phyloP scores from a whole-genome alignment of 2,329 filamentous ascomycete genomes.

The Paraconiothyrium brasiliense region DNA sequence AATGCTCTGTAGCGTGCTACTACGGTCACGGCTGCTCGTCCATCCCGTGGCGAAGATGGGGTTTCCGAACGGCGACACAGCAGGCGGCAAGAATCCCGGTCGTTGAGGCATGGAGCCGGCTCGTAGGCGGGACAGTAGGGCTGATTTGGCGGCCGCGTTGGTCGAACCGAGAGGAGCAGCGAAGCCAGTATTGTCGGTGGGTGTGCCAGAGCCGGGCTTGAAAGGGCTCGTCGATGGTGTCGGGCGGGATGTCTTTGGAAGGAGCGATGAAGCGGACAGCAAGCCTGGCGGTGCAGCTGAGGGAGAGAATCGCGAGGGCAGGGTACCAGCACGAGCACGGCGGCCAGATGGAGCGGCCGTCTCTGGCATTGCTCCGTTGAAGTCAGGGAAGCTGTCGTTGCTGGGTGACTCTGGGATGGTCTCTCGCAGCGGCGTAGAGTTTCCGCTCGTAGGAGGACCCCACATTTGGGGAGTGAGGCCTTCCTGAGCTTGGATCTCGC shows the following conservation, averaged over 20 bases:
- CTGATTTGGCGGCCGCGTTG: slow-evolving; percentile 68
- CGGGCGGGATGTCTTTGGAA: slow-evolving; percentile 82
- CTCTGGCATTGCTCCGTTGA: slow-evolving; percentile 75
- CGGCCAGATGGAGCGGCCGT: slow-evolving; percentile 70
- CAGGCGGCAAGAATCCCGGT: slow-evolving; percentile 69
- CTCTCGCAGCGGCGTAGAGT: slow-evolving; percentile 94
- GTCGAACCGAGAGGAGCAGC: slow-evolving; percentile 57
- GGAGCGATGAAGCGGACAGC: slow-evolving; percentile 61
- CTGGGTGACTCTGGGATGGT: slow-evolving; percentile 97
- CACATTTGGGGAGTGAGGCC: slow-evolving; percentile 79
- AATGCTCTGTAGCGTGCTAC: slow-evolving; percentile 88
- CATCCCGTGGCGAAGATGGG: slow-evolving; percentile 89
- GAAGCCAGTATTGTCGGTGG: slow-evolving; percentile 45
- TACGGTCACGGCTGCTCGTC: slow-evolving; percentile 81
- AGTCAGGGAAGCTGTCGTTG: slow-evolving; percentile 90
- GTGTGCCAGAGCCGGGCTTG: slow-evolving; percentile 67
- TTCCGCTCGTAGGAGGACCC: slow-evolving; percentile 95
- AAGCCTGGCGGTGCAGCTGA: slow-evolving; percentile 71
- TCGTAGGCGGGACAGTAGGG: slow-evolving; percentile 83
- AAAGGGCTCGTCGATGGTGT: slow-evolving; percentile 90
- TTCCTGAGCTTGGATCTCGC: slow-evolving; percentile 97
- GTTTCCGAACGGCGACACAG: slow-evolving; percentile 78
- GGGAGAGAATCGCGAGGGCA: slow-evolving; percentile 93
- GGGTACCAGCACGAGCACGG: slow-evolving; percentile 88
- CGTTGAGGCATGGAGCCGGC: slow-evolving; percentile 95